These are phyloP conservation scores for Penicillium ochrochloron DNA, from an alignment of 495 filamentous ascomycete species.

Conservation along the genomic window DNA sequence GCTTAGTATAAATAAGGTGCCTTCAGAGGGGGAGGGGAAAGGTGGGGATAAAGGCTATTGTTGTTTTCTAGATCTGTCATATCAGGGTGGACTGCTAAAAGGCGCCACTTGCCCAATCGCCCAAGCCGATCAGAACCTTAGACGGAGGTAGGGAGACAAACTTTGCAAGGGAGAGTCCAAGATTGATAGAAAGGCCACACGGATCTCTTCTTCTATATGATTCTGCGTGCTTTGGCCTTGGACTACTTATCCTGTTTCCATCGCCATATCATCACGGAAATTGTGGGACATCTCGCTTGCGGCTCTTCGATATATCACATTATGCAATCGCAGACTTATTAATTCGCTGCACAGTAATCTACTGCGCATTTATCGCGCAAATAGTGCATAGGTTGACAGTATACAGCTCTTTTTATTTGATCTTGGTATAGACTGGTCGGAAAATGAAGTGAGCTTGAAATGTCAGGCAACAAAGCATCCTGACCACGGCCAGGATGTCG, in stretches of 20 bases:
- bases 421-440: neutral
- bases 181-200: slow-evolving; percentile 14
- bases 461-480: neutral
- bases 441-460: neutral
- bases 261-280: neutral
- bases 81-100: slow-evolving; percentile 10
- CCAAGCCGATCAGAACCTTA: neutral
- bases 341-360: neutral
- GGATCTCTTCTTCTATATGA: neutral
- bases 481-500: neutral
- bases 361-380: neutral
- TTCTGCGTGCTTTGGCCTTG: slow-evolving; percentile 1
- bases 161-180: slow-evolving; percentile 9
- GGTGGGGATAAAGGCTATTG: neutral
- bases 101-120: neutral
- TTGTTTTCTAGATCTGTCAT: slow-evolving; percentile 23
- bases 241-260: neutral
- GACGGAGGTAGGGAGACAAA: neutral
- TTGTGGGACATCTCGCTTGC: neutral
- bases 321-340: neutral
- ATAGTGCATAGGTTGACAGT: neutral
- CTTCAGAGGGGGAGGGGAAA: neutral
- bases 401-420: no score
- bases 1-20: slow-evolving; percentile 12
- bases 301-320: slow-evolving; percentile 4